Evolutionary conservation across 495 filamentous ascomycete genomes (phyloP), one percentile per base, ranked within the genome.

Genomic region (Lepraria neglecta): DNA sequence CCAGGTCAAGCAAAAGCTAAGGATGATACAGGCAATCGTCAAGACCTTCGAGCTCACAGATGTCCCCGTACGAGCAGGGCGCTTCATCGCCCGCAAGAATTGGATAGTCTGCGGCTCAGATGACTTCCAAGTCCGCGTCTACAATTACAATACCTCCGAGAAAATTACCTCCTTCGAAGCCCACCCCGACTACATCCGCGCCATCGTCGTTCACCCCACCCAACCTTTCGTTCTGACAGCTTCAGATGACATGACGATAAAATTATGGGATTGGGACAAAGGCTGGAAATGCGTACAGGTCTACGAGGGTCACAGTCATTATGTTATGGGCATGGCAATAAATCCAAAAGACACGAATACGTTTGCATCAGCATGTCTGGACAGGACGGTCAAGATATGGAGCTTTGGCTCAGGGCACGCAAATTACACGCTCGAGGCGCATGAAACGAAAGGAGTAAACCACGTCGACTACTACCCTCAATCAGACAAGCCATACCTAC

Each of bases 41-140:
- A 97, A 97, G 79, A 96, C 95, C 17, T 99, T 99, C 77, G 95
- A 99, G 78, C 86, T 99, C 60, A 96, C 92, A 70, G 94, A 99
- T 83, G 94, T 99, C 54, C 94, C 94, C 63, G 94, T 97, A 55
- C 87, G 94, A 75, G 95, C 95, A 47, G 94, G 94, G 68, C 89
- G 95, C 63, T 98, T 98, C 74, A 84, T 98, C 72, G 90, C 95
- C 67, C 83, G 94, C 63, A 97, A 97, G 83, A 97, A 97, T 74
- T 97, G 95, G 95, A 95, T 99, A 68, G 92, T 96, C 47, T 95
- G 91, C 75, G 94, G 94, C 65, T 96, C 90, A 50, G 94, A 99
- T 78, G 94, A 97, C 79, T 99, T 97, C 80, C 92, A 97, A 73
- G 80, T 96, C 40, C 86, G 91, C 59, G 90, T 94, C 65, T 91